Base-by-base conservation (phyloP, 2,329 filamentous ascomycete genomes). In the Exophiala calicioides region DNA sequence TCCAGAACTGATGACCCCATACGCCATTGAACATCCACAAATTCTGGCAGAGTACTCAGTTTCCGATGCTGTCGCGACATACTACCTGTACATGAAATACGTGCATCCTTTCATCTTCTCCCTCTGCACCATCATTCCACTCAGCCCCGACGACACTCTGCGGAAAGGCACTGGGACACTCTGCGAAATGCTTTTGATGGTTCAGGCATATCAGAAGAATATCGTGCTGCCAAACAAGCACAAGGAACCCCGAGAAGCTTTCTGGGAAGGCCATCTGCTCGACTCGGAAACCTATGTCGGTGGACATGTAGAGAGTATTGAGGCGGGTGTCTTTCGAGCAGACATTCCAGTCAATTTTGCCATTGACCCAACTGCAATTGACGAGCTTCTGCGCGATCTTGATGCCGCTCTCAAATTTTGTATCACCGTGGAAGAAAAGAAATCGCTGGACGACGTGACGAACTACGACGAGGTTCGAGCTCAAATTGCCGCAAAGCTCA, bases 61-160 rank as follows among this genome's bases (percentile, higher is more conserved):
- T 33, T 98, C 94, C 61, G 94, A 98, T 76, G 94, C 94, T 7
- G 93, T 98, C 39, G 93, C 93, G 16, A 98, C 93, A 0, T 98
- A 98, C 66, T 98, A 98, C 64, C 74, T 98, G 53, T 98, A 98
- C 77, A 98, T 98, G 94, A 98, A 98, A 84, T 98, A 98, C 67
- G 88, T 98, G n/a, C 93, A 98, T 66, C 93, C 93, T 3, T 98
- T 98, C 74, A 93, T 98, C 66, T 98, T 98, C 77, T 97, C 94
- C 1, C 75, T 98, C 0, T 98, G 93, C 70, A 98, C 90, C 1
- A 96, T 98, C 71, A 77, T 98, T 65, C 93, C 93, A 0, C 77
- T 98, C 1, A 89, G 88, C 33, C 89, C 90, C 24, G 91, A 98
- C 62, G 93, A 97, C 63, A 88, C 90, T 1, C 68, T 97, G 60